These are phyloP conservation scores for Tephrocybe sp. DNA, from an alignment of 768 basidiomycete genomes.

Conservation along the genomic window DNA sequence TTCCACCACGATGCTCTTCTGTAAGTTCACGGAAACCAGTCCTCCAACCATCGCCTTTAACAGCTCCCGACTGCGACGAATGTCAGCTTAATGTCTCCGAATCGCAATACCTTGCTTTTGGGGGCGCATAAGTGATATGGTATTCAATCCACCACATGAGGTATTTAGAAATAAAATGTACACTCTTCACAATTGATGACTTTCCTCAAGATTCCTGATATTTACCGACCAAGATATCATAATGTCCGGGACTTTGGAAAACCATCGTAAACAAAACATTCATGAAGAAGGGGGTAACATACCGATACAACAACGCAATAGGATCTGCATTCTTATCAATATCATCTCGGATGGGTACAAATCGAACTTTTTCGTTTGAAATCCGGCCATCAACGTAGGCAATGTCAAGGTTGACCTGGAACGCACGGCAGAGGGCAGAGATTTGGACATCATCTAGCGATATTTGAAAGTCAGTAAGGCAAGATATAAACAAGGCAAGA, in stretches of 20 bases:
- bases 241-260: constrained; percentile 74
- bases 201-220: too few relatives aligned
- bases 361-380: constrained; percentile 46
- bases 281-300: constrained; percentile 3
- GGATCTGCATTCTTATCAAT: constrained; percentile 44
- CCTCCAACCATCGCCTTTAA: too few relatives aligned
- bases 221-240: constrained; percentile 58
- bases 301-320: constrained; percentile 76
- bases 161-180: too few relatives aligned
- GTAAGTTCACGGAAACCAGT: too few relatives aligned
- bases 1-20: too few relatives aligned
- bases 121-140: too few relatives aligned
- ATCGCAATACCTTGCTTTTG: too few relatives aligned
- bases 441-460: constrained; percentile 81
- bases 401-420: constrained; percentile 65
- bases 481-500: not conserved
- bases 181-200: not conserved
- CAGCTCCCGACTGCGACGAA: too few relatives aligned
- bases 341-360: constrained; percentile 59
- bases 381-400: constrained; percentile 76
- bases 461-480: not conserved
- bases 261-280: not conserved
- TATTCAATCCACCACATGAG: too few relatives aligned
- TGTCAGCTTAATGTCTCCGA: too few relatives aligned
- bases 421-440: constrained; percentile 65